These are phyloP conservation scores for Pseudoneurospora amorphoporcata DNA, from an alignment of 495 filamentous ascomycete genomes.

Conservation along the genomic window DNA sequence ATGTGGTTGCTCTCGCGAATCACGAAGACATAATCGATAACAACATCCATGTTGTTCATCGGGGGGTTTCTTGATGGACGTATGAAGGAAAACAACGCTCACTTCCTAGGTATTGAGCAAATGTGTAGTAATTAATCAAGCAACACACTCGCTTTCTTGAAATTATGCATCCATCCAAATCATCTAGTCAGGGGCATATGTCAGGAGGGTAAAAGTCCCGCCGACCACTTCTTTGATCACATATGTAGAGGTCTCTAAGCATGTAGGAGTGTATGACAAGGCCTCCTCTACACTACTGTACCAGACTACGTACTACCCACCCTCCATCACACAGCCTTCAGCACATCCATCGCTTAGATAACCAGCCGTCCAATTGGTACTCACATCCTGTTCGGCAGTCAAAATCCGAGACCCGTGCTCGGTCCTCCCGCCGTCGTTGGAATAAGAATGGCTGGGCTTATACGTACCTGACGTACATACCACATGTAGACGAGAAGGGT, in stretches of 20 bases:
- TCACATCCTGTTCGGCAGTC: neutral
- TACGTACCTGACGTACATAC: neutral
- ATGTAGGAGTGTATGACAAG: neutral
- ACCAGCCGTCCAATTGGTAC: neutral
- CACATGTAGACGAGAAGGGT: neutral
- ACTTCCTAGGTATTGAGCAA: too few species aligned
- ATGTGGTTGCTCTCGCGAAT: neutral
- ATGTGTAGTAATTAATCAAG: too few species aligned
- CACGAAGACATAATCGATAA: neutral
- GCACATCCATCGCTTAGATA: neutral
- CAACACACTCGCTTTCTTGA: neutral
- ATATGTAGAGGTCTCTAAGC: too few species aligned
- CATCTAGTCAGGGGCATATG: too few species aligned
- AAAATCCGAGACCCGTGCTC: neutral
- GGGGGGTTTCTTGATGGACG: neutral
- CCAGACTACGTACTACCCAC: neutral
- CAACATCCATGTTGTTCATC: neutral
- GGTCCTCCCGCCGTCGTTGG: neutral
- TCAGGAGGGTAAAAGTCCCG: too few species aligned
- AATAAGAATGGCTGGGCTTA: neutral
- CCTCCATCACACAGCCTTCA: neutral
- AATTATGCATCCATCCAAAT: neutral
- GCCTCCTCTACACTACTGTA: neutral
- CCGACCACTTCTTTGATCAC: neutral
- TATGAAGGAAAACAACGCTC: too few species aligned